Evolutionary conservation across 768 basidiomycete species (phyloP).

Genomic region (Wakefieldia striispora): DNA sequence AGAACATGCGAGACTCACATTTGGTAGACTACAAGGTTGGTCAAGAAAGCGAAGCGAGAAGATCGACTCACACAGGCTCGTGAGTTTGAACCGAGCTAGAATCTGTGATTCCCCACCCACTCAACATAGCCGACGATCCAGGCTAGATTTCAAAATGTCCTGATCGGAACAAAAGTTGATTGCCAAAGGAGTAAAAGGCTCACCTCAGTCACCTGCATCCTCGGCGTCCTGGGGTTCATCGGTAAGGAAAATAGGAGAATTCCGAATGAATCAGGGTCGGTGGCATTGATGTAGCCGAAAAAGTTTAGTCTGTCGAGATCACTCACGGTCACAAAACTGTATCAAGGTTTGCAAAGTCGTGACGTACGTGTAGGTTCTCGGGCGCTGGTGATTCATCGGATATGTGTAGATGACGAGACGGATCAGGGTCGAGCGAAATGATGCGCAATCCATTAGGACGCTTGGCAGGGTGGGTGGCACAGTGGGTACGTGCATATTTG

Average conservation of each 20-base stretch:
- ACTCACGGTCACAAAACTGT: not conserved
- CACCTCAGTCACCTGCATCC: slow-evolving; percentile 45
- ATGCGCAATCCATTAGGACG: slow-evolving; percentile 45
- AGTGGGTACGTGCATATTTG: slow-evolving; percentile 40
- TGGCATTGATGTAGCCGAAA: slow-evolving; percentile 49
- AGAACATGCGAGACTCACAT: slow-evolving; percentile 31
- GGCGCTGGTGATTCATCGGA: not conserved
- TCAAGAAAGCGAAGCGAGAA: not conserved
- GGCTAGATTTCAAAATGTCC: slow-evolving; percentile 30
- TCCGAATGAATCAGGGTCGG: slow-evolving; percentile 44
- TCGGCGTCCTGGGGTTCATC: slow-evolving; percentile 53
- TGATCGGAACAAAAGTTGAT: not conserved
- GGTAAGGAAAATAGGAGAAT: slow-evolving; percentile 50
- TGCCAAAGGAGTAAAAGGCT: not conserved
- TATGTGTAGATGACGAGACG: slow-evolving; percentile 9
- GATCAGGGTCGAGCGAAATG: slow-evolving; percentile 45
- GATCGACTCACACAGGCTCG: slow-evolving; percentile 40
- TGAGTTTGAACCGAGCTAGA: slow-evolving; percentile 40
- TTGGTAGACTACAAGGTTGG: slow-evolving; percentile 39
- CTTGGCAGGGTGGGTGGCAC: slow-evolving; percentile 42
- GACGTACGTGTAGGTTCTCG: slow-evolving; percentile 27
- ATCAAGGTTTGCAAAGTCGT: not conserved
- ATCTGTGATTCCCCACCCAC: slow-evolving; percentile 47
- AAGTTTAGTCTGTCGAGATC: slow-evolving; percentile 36
- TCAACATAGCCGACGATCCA: slow-evolving; percentile 52